Base-by-base conservation (phyloP, 768 basidiomycete species). In the Lyophyllum shimeji region DNA sequence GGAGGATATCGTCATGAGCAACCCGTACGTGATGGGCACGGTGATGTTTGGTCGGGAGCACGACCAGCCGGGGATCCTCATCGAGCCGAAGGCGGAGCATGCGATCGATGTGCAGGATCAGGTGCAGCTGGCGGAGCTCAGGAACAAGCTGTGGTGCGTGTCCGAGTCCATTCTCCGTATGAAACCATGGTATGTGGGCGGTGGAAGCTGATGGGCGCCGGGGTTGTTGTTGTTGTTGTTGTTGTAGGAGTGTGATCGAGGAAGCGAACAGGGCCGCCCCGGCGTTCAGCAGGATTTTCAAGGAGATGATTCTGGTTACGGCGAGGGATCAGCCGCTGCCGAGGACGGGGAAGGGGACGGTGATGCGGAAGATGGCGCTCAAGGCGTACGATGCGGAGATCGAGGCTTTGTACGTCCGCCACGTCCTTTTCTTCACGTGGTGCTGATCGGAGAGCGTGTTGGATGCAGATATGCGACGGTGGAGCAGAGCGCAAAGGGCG, bases 251-350 rank as follows among this genome's bases (percentile, higher is more conserved):
- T 1, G 58, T 66, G 9, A 70, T 79, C 1, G 77, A 77, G 39
- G 70, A 76, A 24, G 78, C 77, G 1, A 81, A 80, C 58, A 66
- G 55, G 15, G 61, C 62, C 3, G 71, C 74, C 0, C 77, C 79
- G 0, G 53, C 68, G 0, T 78, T 73, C 45, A 77, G 75, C 52
- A 68, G 74, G 13, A 71, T 80, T 5, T 79, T 77, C 64, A 78
- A 77, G 54, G 77, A 83, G 58, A 78, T 82, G 78, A 78, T 84
- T 34, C 37, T 82, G 27, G 67, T 82, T 13, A 69, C 80, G 0
- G 63, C 68, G 7, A 60, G 63, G 3, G 67, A 66, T 0, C 78
- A 79, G 50, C 79, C 77, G 0, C 65, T 83, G 47, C 66, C 72
- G 3, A 72, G 74, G 13, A 67, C 78, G 0, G 73, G 67, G 0